Conservation (phyloP, 768 basidiomycete species). For the Kwoniella mangroviensis region DNA sequence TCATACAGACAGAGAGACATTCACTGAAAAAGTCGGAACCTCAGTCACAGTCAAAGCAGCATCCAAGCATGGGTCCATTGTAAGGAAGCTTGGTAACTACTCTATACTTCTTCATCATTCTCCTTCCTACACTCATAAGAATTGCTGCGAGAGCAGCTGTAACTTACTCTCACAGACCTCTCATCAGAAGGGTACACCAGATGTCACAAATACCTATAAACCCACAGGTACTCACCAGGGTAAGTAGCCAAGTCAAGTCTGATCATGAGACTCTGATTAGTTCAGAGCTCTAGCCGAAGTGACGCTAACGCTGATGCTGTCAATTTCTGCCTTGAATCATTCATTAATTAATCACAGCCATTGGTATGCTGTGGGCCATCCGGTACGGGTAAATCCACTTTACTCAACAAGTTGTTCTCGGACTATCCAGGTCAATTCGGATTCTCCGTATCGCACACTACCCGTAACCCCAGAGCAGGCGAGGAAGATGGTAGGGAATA, state of each 20-base stretch:
- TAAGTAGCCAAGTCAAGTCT: slow-evolving; percentile 20
- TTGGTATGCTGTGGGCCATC: slow-evolving; percentile 89
- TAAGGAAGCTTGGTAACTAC: not conserved
- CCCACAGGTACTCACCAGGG: slow-evolving; percentile 42
- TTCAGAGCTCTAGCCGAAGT: too few species aligned
- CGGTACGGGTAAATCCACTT: slow-evolving; percentile 91
- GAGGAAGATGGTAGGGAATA: slow-evolving; percentile 84
- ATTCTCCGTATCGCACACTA: slow-evolving; percentile 95
- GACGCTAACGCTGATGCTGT: too few species aligned
- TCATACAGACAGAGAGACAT: not conserved
- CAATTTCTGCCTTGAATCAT: not conserved
- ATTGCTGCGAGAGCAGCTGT: slow-evolving; percentile 12
- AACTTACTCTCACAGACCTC: not conserved
- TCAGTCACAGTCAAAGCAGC: too few species aligned
- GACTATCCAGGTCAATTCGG: slow-evolving; percentile 84
- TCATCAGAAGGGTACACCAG: slow-evolving; percentile 6
- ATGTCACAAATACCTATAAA: slow-evolving; percentile 32
- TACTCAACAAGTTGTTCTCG: slow-evolving; percentile 77
- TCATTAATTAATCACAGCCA: slow-evolving; percentile 60
- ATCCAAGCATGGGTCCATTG: not conserved
- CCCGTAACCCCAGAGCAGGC: slow-evolving; percentile 78
- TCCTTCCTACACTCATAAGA: not conserved
- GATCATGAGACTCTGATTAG: not conserved
- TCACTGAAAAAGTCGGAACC: not conserved
- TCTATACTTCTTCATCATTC: slow-evolving; percentile 5